These are phyloP conservation scores for Astrothelium subdiscretum DNA, from an alignment of 495 filamentous ascomycete species.

Conservation along the genomic window DNA sequence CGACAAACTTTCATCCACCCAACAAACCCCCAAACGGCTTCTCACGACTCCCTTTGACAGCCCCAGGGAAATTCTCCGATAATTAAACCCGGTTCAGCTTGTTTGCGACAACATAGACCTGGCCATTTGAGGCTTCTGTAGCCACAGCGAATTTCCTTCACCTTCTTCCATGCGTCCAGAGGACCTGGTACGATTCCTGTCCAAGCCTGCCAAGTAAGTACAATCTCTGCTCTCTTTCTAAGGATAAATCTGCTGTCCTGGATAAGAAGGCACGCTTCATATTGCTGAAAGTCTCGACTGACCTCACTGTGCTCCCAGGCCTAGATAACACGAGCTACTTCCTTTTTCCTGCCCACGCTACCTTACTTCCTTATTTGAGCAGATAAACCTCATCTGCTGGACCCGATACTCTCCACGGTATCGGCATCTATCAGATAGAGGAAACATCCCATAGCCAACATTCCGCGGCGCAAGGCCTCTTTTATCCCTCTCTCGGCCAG, in stretches of 20 bases:
- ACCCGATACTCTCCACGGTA: conserved; percentile 80
- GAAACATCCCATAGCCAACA: conserved; percentile 57
- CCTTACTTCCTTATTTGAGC: conserved; percentile 22
- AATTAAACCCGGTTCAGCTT: too few relatives aligned
- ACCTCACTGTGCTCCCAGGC: conserved; percentile 48
- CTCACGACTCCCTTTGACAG: neutral
- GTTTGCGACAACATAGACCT: too few relatives aligned
- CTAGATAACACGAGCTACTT: conserved; percentile 67
- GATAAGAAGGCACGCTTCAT: neutral
- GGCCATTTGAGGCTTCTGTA: too few relatives aligned
- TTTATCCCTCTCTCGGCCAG: conserved; percentile 71
- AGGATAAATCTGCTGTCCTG: neutral
- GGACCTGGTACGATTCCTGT: conserved; percentile 89
- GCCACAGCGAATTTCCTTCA: too few relatives aligned
- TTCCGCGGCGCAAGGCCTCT: conserved; percentile 73
- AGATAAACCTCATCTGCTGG: conserved; percentile 79
- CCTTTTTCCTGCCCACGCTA: conserved; percentile 10
- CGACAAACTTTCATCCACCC: neutral
- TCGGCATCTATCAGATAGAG: conserved; percentile 74
- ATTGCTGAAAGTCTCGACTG: too few relatives aligned
- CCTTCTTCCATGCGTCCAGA: conserved; percentile 73
- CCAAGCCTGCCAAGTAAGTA: conserved; percentile 86
- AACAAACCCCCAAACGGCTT: neutral
- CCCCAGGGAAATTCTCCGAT: neutral
- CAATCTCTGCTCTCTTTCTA: neutral